Conservation (phyloP, 208 protist genomes). For the Wallacemonas sp. region DNA sequence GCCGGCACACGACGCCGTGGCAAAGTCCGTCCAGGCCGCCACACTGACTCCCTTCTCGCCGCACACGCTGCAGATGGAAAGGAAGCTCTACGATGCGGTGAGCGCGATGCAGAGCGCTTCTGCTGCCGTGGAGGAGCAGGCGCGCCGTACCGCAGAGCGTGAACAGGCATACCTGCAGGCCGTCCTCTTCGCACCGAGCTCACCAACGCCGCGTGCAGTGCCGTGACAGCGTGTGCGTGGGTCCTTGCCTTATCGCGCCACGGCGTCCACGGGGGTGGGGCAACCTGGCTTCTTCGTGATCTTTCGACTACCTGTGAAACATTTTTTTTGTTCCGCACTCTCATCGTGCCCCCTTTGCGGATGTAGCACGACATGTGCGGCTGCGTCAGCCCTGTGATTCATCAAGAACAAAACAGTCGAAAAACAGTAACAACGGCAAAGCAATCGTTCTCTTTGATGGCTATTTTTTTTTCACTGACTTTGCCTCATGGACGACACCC, state of each 20-base stretch:
- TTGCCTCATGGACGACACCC: background rate
- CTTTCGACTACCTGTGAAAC: too few species aligned
- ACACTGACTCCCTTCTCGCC: background rate
- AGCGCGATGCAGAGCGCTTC: constrained; percentile 5
- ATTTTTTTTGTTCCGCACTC: too few species aligned
- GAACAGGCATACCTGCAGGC: constrained; percentile 7
- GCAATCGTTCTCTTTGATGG: too few species aligned
- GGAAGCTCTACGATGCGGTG: constrained; percentile 8
- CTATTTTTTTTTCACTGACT: background rate
- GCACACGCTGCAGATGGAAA: constrained; percentile 4
- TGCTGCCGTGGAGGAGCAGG: background rate
- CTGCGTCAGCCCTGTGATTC: too few species aligned
- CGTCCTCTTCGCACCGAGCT: background rate
- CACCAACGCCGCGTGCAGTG: background rate
- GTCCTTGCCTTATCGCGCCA: background rate
- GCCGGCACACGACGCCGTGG: too few species aligned
- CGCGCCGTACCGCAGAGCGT: background rate
- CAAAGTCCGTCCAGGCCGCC: background rate
- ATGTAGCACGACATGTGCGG: too few species aligned
- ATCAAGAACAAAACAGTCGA: too few species aligned
- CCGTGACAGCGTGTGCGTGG: background rate
- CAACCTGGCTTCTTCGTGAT: too few species aligned
- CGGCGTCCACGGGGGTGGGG: too few species aligned
- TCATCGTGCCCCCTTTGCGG: too few species aligned
- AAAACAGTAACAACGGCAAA: too few species aligned